These are phyloP conservation scores for Prunus salicina DNA, from an alignment of 306 rosid genomes.

Conservation along the genomic window DNA sequence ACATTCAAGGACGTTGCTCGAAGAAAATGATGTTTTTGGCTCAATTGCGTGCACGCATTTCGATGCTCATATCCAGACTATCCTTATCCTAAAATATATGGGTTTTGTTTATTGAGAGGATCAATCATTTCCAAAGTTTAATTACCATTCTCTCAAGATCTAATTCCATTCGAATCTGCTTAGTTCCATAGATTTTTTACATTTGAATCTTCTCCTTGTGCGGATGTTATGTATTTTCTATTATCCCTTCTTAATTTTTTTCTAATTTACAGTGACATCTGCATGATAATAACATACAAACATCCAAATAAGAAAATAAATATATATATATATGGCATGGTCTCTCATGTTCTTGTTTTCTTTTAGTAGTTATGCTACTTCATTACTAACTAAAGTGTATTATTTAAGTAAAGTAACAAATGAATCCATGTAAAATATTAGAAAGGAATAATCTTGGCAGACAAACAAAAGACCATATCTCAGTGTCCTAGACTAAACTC, in stretches of 20 bases:
- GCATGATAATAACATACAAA: too few species aligned
- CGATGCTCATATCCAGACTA: conserved; percentile 17
- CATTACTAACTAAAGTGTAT: background rate
- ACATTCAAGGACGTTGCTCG: too few species aligned
- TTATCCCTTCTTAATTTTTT: rapidly evolving
- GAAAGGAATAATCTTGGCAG: conserved; percentile 39
- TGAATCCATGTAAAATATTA: conserved; percentile 18
- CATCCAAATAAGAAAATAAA: too few species aligned
- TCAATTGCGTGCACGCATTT: conserved; percentile 36
- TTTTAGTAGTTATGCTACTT: background rate
- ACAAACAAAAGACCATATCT: conserved; percentile 45
- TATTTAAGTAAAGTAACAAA: background rate
- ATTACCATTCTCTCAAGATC: conserved; percentile 4
- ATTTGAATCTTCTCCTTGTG: background rate
- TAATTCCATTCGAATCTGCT: background rate
- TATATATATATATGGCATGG: too few species aligned
- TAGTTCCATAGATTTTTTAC: background rate
- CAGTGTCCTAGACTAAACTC: too few species aligned
- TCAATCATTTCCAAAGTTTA: conserved; percentile 23
- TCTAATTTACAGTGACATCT: rapidly evolving
- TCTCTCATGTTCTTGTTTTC: background rate
- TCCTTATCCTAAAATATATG: conserved; percentile 29
- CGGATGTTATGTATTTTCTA: too few species aligned
- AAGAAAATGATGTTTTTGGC: conserved; percentile 24
- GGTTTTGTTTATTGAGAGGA: conserved; percentile 21